Base-by-base conservation (phyloP, 2,329 filamentous ascomycete species). In the Aspergillus flavus region DNA sequence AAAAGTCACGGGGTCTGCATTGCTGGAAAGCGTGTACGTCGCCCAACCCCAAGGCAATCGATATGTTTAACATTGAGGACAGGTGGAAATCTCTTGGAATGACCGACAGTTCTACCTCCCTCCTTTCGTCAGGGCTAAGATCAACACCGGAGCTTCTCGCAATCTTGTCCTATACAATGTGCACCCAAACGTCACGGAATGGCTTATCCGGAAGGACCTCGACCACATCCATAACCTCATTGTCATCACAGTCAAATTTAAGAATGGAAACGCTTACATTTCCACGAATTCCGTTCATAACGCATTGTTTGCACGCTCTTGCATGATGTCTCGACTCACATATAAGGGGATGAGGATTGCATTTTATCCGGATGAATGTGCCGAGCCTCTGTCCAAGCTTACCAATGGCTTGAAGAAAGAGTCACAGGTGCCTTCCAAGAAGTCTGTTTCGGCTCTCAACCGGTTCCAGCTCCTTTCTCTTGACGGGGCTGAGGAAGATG, bases 161-260 rank as follows among this genome's bases (percentile, higher is more conserved):
- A 95, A 94, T 70, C 76, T 96, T 43, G 79, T 94, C 23, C 85
- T 96, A 48, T 85, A 85, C 62, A 84, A 84, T 11, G 86, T 85
- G 68, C 82, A 82, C 68, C 79, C 79, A 59, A 84, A 80, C 59
- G 80, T 91, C 68, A 92, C 88, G 0, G 89, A 89, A 67, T 79
- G 85, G 9, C 78, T 79, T 19, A 87, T 96, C 66, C 87, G 90
- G 12, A 84, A 89, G 5, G 91, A 96, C 69, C 83, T 95, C 43
- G 89, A 93, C 28, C 92, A 96, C 73, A 94, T 96, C 64, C 89
- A 94, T 79, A 91, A 92, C 65, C 83, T 96, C 1, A 81, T 89
- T 26, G 85, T 96, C 12, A 82, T 95, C 70, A 85, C 85, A 50
- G 79, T 95, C 52, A 77, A 79, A 9, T 89, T 91, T 74, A 76